Base-by-base conservation (phyloP, 2,329 filamentous ascomycete genomes). In the Xylaria sp. region DNA sequence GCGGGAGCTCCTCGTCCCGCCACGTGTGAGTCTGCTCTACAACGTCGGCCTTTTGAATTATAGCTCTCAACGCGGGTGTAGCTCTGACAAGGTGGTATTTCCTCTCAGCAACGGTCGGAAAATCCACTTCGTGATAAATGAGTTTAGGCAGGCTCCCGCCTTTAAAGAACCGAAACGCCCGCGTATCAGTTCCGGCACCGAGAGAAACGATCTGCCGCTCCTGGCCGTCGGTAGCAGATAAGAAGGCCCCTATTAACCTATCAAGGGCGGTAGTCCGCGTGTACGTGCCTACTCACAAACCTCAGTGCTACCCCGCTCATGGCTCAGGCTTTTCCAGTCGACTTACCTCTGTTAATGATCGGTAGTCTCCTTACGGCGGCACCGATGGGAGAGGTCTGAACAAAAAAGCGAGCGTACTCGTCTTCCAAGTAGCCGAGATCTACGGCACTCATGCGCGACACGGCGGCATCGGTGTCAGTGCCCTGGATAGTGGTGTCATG, bases 111-210 rank as follows among this genome's bases (percentile, higher is more conserved):
- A 94, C 94, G 25, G 86, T 81, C 0, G 92, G 86, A 75, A 98
- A 98, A 80, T 99, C 96, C 65, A 99, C 84, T 79, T 99, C 96
- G 79, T 98, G 94, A 79, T 98, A 99, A 66, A 91, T 79, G 21
- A 97, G 79, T 13, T 80, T 76, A 16, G 75, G 65, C 5, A 75
- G 71, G 6, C 69, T 62, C 0, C 82, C 78, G 18, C 82, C 78
- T 9, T 87, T 81, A 68, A 92, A 86, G 0, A 98, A 82, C 23
- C 93, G 90, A 76, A 98, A 94, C 68, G 90, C 91, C 18, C 96
- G 88, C 6, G 96, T 98, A 78, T 99, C 96, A 12, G 94, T 97
- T 27, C 96, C 96, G 18, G 96, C 95, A 35, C 96, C 96, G 0
- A 99, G 87, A 0, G 94, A 98, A 69, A 99, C 87, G 68, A 99